These are phyloP conservation scores for Colletotrichum sp. DNA, from an alignment of 2,329 filamentous ascomycete genomes.

Conservation along the genomic window DNA sequence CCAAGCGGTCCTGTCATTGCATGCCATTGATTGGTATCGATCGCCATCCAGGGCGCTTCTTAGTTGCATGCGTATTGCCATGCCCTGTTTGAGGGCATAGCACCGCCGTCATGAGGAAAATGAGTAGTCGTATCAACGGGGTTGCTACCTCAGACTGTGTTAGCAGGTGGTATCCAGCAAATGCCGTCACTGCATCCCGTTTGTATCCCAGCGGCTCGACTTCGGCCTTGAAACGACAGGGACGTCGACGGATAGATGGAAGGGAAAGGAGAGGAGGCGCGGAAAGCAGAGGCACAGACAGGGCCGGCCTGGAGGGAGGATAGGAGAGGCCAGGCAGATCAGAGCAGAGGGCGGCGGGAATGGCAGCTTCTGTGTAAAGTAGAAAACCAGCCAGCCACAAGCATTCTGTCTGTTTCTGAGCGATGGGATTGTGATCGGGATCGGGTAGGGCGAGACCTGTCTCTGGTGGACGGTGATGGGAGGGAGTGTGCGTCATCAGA, in stretches of 20 bases:
- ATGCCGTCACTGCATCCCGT: background rate
- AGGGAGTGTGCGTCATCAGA: slow-evolving; percentile 19
- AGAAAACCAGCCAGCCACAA: background rate
- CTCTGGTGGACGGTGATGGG: background rate
- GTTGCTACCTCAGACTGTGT: background rate
- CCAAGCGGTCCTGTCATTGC: background rate
- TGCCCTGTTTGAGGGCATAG: background rate
- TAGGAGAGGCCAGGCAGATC: background rate
- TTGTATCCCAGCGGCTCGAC: background rate
- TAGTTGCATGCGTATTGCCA: background rate
- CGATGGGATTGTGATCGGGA: slow-evolving; percentile 1
- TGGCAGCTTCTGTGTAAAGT: background rate
- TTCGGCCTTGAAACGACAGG: background rate
- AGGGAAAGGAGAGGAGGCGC: background rate
- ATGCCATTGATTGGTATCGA: background rate
- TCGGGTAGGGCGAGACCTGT: slow-evolving; percentile 15
- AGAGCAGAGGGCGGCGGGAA: background rate
- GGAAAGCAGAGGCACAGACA: background rate
- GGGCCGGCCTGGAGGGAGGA: background rate
- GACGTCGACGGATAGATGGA: background rate
- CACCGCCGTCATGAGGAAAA: background rate
- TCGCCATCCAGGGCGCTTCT: slow-evolving; percentile 10
- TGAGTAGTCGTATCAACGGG: background rate
- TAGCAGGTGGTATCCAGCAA: background rate
- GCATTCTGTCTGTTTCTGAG: background rate